Conservation (phyloP, 805 yeast species). For the Sugiyamaella marilandica region DNA sequence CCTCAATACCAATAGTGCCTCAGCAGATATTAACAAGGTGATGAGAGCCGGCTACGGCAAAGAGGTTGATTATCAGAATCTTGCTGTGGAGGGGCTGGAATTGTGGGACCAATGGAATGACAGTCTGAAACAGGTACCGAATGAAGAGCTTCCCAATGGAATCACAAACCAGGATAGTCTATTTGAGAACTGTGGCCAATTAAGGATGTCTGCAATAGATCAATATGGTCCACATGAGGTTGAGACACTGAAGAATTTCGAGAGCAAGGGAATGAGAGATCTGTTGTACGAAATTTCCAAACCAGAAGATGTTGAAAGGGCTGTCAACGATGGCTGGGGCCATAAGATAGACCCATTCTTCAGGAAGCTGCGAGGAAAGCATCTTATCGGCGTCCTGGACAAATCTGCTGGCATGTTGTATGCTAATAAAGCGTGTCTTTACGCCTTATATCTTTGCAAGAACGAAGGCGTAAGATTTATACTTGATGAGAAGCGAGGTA, state of each 20-base stretch:
- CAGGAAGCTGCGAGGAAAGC: neutral
- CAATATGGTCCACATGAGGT: neutral
- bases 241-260: constrained; percentile 2
- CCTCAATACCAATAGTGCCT: constrained; percentile 11
- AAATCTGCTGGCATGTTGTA: constrained; percentile 7
- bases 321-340: constrained; percentile 3
- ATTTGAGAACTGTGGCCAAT: neutral
- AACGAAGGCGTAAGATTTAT: constrained; percentile 6
- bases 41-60: constrained; percentile 12
- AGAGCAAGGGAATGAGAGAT: constrained; percentile 2
- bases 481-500: constrained; percentile 2
- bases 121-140: neutral
- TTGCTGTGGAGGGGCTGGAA: constrained; percentile 9
- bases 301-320: constrained; percentile 4
- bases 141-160: neutral
- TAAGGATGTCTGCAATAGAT: neutral
- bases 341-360: constrained; percentile 6
- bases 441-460: constrained; percentile 6
- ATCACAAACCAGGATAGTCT: neutral
- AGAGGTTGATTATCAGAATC: constrained; percentile 10
- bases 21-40: constrained; percentile 13
- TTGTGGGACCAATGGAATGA: neutral
- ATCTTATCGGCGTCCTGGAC: constrained; percentile 7
- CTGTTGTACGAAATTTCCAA: neutral
- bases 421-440: constrained; percentile 7